These are phyloP conservation scores for Patellifolia procumbens DNA, from an alignment of 179 eudicot species.

Conservation along the genomic window DNA sequence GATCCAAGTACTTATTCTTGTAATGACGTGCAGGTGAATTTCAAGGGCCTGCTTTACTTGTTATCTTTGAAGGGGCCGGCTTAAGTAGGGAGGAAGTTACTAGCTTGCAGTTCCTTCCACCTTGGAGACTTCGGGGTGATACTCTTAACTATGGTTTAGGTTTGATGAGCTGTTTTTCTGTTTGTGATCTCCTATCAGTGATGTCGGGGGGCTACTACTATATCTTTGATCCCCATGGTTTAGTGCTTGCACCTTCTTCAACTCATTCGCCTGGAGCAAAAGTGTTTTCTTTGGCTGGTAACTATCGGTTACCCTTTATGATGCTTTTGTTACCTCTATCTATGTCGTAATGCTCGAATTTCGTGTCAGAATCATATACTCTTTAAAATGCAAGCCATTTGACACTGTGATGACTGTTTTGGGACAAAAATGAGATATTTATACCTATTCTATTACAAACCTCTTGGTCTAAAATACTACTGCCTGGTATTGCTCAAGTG, in stretches of 20 bases:
- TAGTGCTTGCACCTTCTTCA: constrained; percentile 72
- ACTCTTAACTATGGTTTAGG: constrained; percentile 91
- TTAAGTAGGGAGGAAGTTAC: constrained; percentile 92
- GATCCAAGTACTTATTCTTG: not conserved
- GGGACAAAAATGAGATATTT: no score
- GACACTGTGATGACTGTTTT: no score
- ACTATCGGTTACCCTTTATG: constrained; percentile 8
- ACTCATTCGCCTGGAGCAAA: constrained; percentile 79
- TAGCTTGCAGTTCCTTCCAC: constrained; percentile 90
- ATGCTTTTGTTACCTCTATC: constrained; percentile 6
- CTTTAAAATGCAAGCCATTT: no score
- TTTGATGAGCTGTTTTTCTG: constrained; percentile 70
- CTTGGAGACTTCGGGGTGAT: constrained; percentile 92
- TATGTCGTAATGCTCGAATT: not conserved
- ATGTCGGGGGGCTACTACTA: constrained; percentile 85
- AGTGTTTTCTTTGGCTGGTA: constrained; percentile 89
- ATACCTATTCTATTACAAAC: no score
- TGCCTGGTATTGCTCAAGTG: not conserved
- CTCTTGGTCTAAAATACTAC: not conserved
- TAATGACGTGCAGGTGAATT: constrained; percentile 66
- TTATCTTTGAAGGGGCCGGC: constrained; percentile 80
- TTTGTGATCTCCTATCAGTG: constrained; percentile 86
- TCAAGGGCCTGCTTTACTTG: constrained; percentile 96
- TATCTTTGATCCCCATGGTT: constrained; percentile 92
- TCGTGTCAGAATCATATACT: not conserved